Percentiles rank a stretch among this genome's conserved stretches.
phyloP scores from a whole-genome alignment of 2,329 filamentous ascomycete species.

The Mycosphaerella sp. region DNA sequence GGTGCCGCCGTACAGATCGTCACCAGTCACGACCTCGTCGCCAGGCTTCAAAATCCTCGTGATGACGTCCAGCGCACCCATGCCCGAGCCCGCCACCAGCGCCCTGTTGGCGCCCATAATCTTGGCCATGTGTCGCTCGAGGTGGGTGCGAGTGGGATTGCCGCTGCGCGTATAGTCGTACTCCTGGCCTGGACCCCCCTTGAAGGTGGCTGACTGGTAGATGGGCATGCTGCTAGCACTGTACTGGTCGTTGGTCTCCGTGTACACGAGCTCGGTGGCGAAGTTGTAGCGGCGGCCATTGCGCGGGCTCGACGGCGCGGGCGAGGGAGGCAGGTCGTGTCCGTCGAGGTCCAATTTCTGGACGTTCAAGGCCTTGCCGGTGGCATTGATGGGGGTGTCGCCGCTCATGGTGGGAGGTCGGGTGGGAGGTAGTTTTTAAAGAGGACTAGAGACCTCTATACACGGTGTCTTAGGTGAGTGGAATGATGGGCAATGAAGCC shows the following conservation, averaged over 20 bases:
- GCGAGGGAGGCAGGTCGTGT: slow-evolving; percentile 81
- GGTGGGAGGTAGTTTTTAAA: slow-evolving; percentile 29
- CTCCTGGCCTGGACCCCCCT: slow-evolving; percentile 74
- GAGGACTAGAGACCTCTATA: slow-evolving; percentile 31
- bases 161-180: slow-evolving; percentile 99
- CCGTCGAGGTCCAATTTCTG: slow-evolving; percentile 65
- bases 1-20: slow-evolving; percentile 93
- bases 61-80: slow-evolving; percentile 96
- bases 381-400: slow-evolving; percentile 28
- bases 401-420: slow-evolving; percentile 26
- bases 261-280: slow-evolving; percentile 94
- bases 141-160: slow-evolving; percentile 90
- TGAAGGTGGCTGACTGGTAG: slow-evolving; percentile 97
- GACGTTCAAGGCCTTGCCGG: slow-evolving; percentile 42
- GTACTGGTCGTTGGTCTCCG: slow-evolving; percentile 93
- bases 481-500: slow-evolving; percentile 27
- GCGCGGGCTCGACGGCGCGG: slow-evolving; percentile 83
- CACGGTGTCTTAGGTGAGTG: slow-evolving; percentile 20
- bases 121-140: slow-evolving; percentile 95
- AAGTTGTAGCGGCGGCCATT: slow-evolving; percentile 85
- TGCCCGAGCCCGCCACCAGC: slow-evolving; percentile 89
- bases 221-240: slow-evolving; percentile 94
- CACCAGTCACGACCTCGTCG: slow-evolving; percentile 94
- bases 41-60: slow-evolving; percentile 83
- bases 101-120: slow-evolving; percentile 94